A percentile compares a stretch with the other conserved stretches of the same genome.
These are phyloP conservation scores for Yamadazyma pseudoaaseri DNA, from an alignment of 1,139 yeast species.

Conservation along the genomic window DNA sequence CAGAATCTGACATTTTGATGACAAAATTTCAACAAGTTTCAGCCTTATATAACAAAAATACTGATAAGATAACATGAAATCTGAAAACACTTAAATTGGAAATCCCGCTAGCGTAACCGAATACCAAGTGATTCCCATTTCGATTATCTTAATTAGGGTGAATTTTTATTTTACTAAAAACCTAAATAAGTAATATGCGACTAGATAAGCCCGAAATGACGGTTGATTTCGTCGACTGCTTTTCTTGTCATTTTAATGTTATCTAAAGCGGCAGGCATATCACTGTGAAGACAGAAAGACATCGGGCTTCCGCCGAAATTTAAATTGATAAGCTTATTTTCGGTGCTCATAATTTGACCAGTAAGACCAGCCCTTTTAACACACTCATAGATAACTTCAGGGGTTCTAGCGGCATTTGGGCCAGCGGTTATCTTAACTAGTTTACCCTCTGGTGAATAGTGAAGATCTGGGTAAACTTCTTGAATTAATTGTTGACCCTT, in stretches of 20 bases:
- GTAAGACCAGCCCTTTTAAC: conserved; percentile 23
- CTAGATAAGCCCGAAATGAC: background rate
- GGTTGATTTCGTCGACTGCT: conserved; percentile 27
- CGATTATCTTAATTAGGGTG: too few relatives aligned
- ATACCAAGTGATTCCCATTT: too few relatives aligned
- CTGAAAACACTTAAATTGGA: too few relatives aligned
- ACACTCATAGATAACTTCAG: conserved; percentile 25
- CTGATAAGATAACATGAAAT: too few relatives aligned
- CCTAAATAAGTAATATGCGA: too few relatives aligned
- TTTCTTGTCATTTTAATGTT: conserved; percentile 29
- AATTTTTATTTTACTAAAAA: too few relatives aligned
- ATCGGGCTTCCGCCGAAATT: conserved; percentile 27
- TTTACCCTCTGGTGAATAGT: conserved; percentile 28
- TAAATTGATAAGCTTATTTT: conserved; percentile 19
- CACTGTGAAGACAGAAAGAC: conserved; percentile 34
- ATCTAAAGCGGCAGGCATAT: conserved; percentile 35
- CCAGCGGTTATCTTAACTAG: conserved; percentile 23
- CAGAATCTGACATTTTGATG: conserved; percentile 4
- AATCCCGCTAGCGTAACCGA: too few relatives aligned
- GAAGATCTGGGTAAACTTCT: conserved; percentile 35
- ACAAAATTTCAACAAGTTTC: too few relatives aligned
- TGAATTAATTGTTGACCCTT: conserved; percentile 47
- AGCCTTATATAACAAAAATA: too few relatives aligned
- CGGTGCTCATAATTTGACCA: conserved; percentile 18
- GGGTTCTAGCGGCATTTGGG: conserved; percentile 22